These are phyloP conservation scores for Amylocystis lapponica DNA, from an alignment of 768 basidiomycete genomes.

Conservation along the genomic window DNA sequence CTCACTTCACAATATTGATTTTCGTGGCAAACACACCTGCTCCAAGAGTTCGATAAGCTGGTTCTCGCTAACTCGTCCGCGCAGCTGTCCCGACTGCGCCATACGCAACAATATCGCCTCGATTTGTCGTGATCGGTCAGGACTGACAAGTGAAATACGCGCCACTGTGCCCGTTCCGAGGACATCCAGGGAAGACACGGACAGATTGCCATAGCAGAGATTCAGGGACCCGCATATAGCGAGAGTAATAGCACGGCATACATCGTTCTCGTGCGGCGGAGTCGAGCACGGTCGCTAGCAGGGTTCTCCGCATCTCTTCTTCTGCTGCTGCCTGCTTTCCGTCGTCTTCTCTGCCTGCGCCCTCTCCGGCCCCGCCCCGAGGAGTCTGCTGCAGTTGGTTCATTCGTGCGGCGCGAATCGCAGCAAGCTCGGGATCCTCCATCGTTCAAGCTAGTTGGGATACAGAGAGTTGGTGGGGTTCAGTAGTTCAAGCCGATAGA, in stretches of 20 bases:
- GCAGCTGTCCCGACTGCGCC: conserved; percentile 79
- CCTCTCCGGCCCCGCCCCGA: conserved; percentile 13
- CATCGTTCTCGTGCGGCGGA: conserved; percentile 75
- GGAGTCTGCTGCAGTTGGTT: conserved; percentile 31
- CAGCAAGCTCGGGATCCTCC: conserved; percentile 37
- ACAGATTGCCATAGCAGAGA: too few relatives aligned
- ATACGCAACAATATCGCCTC: conserved; percentile 74
- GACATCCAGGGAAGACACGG: too few relatives aligned
- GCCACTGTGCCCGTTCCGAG: too few relatives aligned
- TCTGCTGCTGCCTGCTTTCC: conserved; percentile 53
- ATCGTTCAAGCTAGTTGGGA: too few relatives aligned
- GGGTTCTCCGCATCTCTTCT: conserved; percentile 69
- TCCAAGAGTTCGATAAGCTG: conserved; percentile 84
- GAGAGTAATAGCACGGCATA: conserved; percentile 31
- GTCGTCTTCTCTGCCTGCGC: conserved; percentile 41
- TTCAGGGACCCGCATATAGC: too few relatives aligned
- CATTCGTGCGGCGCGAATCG: conserved; percentile 39
- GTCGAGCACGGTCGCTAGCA: conserved; percentile 76
- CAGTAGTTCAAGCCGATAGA: too few relatives aligned
- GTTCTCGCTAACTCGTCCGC: conserved; percentile 68
- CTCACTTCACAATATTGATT: too few relatives aligned
- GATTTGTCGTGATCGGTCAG: conserved; percentile 74
- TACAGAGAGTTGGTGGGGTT: too few relatives aligned
- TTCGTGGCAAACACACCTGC: conserved; percentile 63
- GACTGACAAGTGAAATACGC: conserved; percentile 82